phyloP scores from a whole-genome alignment of 805 yeast genomes.

The Ogataea trehaloabstinens region DNA sequence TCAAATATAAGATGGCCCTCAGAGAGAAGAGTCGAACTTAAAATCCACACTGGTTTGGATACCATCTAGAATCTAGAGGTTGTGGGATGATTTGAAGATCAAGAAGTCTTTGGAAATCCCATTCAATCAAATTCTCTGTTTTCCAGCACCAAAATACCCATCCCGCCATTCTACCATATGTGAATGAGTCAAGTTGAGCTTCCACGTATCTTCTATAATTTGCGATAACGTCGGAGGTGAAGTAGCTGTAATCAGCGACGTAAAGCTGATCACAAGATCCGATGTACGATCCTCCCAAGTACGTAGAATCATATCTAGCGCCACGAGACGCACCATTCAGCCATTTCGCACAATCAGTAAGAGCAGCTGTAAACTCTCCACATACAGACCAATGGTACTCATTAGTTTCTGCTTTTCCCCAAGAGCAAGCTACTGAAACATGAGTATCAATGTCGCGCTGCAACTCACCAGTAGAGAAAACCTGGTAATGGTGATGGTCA shows the following conservation, averaged over 20 bases:
- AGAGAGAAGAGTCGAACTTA: too few relatives aligned
- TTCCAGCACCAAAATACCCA: conserved; percentile 97
- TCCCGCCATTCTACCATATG: conserved; percentile 55
- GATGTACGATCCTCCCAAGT: conserved; percentile 34
- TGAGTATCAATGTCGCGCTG: conserved; percentile 59
- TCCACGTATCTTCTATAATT: conserved; percentile 72
- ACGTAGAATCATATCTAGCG: conserved; percentile 73
- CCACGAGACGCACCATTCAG: conserved; percentile 84
- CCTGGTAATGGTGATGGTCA: conserved; percentile 92
- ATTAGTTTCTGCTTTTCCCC: conserved; percentile 35
- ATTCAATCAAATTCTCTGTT: conserved; percentile 77
- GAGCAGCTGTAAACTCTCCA: conserved; percentile 92
- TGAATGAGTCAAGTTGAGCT: conserved; percentile 84
- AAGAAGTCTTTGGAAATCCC: conserved; percentile 73
- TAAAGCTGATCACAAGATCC: conserved; percentile 65
- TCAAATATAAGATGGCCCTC: too few relatives aligned
- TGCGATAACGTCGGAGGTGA: conserved; percentile 56
- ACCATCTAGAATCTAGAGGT: conserved; percentile 49
- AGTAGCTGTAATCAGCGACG: conserved; percentile 38
- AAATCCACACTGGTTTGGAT: conserved; percentile 32
- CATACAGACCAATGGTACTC: conserved; percentile 73
- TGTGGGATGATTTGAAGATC: conserved; percentile 70
- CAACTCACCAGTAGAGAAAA: conserved; percentile 66
- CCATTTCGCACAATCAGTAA: conserved; percentile 89
- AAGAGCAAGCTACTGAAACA: conserved; percentile 51